These are phyloP conservation scores for Saussurea involucrata DNA, from an alignment of 129 eudicot genomes.

Conservation along the genomic window DNA sequence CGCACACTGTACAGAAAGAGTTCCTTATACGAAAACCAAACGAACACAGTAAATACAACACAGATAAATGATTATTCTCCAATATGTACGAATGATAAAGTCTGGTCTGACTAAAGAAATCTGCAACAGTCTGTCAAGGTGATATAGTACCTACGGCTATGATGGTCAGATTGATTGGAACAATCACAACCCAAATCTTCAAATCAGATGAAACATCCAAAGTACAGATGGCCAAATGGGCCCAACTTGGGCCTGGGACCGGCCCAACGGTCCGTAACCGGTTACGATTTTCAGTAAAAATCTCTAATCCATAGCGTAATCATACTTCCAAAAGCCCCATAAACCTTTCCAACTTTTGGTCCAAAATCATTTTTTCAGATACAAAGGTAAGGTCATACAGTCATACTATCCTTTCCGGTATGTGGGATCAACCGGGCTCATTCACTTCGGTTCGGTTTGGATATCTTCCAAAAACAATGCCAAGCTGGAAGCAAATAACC, in stretches of 20 bases:
- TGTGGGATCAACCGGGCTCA: background rate
- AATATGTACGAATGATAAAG: background rate
- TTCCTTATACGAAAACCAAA: background rate
- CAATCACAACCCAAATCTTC: conserved; percentile 10
- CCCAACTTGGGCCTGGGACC: too few relatives aligned
- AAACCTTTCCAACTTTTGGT: background rate
- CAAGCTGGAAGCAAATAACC: background rate
- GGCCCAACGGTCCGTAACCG: too few relatives aligned
- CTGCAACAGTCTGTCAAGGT: background rate
- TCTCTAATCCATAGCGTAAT: background rate
- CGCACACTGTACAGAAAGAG: background rate
- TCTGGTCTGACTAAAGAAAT: background rate
- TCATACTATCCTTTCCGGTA: background rate
- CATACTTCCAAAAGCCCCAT: background rate
- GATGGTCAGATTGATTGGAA: conserved; percentile 19
- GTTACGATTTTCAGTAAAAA: too few relatives aligned
- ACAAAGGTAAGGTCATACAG: background rate
- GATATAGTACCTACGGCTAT: background rate
- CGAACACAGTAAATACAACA: background rate
- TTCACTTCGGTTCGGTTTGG: background rate
- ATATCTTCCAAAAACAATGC: background rate
- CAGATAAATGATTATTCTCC: background rate
- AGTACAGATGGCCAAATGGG: too few relatives aligned
- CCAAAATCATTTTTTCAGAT: too few relatives aligned
- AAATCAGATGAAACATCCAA: background rate